Conservation (phyloP, 106 monocot species). For the Acorus gramineus region DNA sequence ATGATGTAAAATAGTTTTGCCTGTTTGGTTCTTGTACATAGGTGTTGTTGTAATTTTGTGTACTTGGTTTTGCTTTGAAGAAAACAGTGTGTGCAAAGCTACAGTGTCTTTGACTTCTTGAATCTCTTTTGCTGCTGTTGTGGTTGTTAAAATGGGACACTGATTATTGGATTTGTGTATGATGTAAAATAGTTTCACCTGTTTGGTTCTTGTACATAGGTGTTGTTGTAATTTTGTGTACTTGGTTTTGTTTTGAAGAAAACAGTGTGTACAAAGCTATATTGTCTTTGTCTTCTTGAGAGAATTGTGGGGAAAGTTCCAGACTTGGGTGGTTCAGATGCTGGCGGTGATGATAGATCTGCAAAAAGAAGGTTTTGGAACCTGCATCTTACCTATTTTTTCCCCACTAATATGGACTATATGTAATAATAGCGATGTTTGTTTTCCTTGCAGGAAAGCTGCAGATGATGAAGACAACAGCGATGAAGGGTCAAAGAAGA, state of each 20-base stretch:
- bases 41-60: too few relatives aligned
- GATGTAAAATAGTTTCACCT: too few relatives aligned
- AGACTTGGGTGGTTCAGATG: slow-evolving; percentile 51
- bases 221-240: too few relatives aligned
- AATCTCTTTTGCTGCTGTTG: not conserved
- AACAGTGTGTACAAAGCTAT: slow-evolving; percentile 91
- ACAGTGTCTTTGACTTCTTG: slow-evolving; percentile 92
- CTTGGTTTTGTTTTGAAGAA: slow-evolving; percentile 11
- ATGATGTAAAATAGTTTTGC: too few relatives aligned
- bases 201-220: too few relatives aligned
- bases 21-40: too few relatives aligned
- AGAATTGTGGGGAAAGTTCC: slow-evolving; percentile 63
- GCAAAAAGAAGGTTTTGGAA: slow-evolving; percentile 35
- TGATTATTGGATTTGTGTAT: too few relatives aligned
- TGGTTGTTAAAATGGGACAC: too few relatives aligned
- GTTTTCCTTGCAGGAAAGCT: slow-evolving; percentile 34
- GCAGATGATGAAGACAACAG: slow-evolving; percentile 28
- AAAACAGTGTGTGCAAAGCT: slow-evolving; percentile 93
- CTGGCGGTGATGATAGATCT: slow-evolving; percentile 46
- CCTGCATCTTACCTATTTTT: too few relatives aligned
- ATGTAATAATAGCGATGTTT: too few relatives aligned
- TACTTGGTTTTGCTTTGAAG: not conserved
- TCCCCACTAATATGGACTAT: too few relatives aligned
- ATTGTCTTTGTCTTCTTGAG: slow-evolving; percentile 91
- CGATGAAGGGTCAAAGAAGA: slow-evolving; percentile 44